A percentile compares a stretch with the other conserved stretches of the same genome.
phyloP scores from a whole-genome alignment of 345 rosid species.

The Melastoma malabathricum region DNA sequence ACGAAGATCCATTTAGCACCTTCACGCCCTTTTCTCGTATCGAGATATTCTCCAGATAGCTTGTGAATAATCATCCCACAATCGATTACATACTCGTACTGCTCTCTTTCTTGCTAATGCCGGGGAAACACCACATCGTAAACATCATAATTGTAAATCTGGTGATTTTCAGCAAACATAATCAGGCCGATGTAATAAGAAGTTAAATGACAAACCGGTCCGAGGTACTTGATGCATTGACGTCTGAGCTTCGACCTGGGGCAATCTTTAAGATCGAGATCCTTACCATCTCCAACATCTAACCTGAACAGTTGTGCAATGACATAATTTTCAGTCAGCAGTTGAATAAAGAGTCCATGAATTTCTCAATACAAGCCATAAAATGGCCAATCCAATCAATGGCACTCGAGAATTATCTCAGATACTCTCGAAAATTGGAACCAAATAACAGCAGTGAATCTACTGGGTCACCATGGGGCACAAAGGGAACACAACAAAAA shows the following conservation, averaged over 20 bases:
- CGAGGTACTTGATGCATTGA: slow-evolving; percentile 79
- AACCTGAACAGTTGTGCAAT: slow-evolving; percentile 32
- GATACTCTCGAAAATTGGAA: no score
- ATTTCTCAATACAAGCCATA: no score
- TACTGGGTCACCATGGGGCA: no score
- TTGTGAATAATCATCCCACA: slow-evolving; percentile 62
- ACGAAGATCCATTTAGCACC: slow-evolving; percentile 76
- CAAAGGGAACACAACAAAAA: background rate
- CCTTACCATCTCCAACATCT: slow-evolving; percentile 83
- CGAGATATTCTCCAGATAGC: slow-evolving; percentile 32
- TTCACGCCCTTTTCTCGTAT: slow-evolving; percentile 38
- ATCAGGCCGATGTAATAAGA: background rate
- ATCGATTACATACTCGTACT: slow-evolving; percentile 47
- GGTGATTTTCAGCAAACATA: background rate
- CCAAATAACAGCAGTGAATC: no score
- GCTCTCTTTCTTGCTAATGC: slow-evolving; percentile 79
- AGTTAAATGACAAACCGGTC: slow-evolving; percentile 51
- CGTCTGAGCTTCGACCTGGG: slow-evolving; percentile 53
- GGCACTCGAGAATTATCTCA: no score
- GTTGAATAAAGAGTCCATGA: no score
- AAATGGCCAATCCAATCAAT: no score
- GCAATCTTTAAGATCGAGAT: slow-evolving; percentile 50
- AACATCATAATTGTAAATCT: no score
- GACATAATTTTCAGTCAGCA: slow-evolving; percentile 2
- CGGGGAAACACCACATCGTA: slow-evolving; percentile 1